Evolutionary conservation across 441 rosid genomes (phyloP).

Genomic region (Pelargonium cotyledonis): DNA sequence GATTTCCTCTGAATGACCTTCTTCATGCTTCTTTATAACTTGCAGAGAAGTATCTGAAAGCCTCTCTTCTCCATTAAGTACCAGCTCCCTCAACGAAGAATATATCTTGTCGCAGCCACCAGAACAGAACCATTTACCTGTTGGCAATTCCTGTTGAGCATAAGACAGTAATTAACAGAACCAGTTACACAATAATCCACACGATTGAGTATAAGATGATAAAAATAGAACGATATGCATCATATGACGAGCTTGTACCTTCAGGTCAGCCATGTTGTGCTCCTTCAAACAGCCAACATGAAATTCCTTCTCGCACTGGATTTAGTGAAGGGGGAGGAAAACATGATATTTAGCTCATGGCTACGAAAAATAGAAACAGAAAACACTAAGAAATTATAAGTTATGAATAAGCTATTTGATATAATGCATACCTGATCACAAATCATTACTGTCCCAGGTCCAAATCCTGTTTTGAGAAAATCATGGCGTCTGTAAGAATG

Average conservation of each 20-base stretch:
- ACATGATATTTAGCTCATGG: slow-evolving; percentile 8
- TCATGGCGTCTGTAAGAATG: slow-evolving; percentile 52
- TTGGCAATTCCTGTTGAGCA: slow-evolving; percentile 67
- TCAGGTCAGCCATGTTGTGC: slow-evolving; percentile 62
- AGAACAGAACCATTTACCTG: slow-evolving; percentile 86
- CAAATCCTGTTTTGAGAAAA: slow-evolving; percentile 60
- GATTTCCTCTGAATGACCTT: slow-evolving; percentile 28
- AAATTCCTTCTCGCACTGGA: slow-evolving; percentile 87
- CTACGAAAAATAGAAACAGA: background rate
- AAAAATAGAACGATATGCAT: background rate
- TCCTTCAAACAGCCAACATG: slow-evolving; percentile 93
- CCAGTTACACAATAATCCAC: background rate
- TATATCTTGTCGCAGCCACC: slow-evolving; percentile 48
- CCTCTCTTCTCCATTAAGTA: slow-evolving; percentile 60
- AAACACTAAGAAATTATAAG: background rate
- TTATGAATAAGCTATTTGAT: background rate
- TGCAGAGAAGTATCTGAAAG: slow-evolving; percentile 49
- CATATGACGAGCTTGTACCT: slow-evolving; percentile 34
- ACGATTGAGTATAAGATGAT: slow-evolving; percentile 3
- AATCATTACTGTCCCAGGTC: slow-evolving; percentile 71
- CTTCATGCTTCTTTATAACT: slow-evolving; percentile 41
- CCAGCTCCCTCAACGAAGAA: slow-evolving; percentile 47
- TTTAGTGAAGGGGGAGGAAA: slow-evolving; percentile 14
- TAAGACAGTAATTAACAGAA: background rate
- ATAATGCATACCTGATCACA: slow-evolving; percentile 69